A percentile compares a stretch with the other conserved stretches of the same genome.
Conservation (phyloP, 108 stramenopile species). For the Cyclostephanos invisitatus region DNA sequence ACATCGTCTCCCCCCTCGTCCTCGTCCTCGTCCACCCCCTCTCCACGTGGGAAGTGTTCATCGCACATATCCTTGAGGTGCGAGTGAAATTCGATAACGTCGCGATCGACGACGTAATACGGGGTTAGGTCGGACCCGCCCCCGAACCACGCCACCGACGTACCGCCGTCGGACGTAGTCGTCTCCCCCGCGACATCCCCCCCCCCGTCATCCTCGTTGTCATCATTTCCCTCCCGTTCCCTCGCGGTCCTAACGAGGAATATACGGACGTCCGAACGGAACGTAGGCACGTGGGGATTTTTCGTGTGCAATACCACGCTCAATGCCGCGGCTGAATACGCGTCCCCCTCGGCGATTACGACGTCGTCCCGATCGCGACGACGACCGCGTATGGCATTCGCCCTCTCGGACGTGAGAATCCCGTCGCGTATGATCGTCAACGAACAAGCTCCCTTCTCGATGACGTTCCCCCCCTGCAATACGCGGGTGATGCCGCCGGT, state of each 20-base stretch:
- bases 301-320: slow-evolving; percentile 87
- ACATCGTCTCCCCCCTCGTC: slow-evolving; percentile 41
- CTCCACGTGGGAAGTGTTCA: slow-evolving; percentile 43
- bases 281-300: slow-evolving; percentile 80
- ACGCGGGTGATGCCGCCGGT: slow-evolving; percentile 88
- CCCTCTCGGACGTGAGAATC: slow-evolving; percentile 69
- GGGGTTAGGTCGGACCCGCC: slow-evolving; percentile 92
- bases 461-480: slow-evolving; percentile 79
- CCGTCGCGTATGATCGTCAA: slow-evolving; percentile 76
- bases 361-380: slow-evolving; percentile 44
- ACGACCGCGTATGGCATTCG: slow-evolving; percentile 75
- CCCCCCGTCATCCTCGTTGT: background rate
- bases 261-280: slow-evolving; percentile 90
- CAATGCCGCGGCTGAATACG: slow-evolving; percentile 88
- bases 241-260: slow-evolving; percentile 57
- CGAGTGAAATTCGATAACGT: slow-evolving; percentile 78
- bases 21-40: slow-evolving; percentile 44
- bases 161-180: too few relatives aligned
- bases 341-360: slow-evolving; percentile 68
- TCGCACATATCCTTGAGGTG: slow-evolving; percentile 67
- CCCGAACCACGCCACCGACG: slow-evolving; percentile 66
- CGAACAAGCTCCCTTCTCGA: slow-evolving; percentile 95
- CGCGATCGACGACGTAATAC: slow-evolving; percentile 87
- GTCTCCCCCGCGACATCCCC: background rate
- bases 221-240: background rate